A percentile compares a stretch with the other conserved stretches of the same genome.
Evolutionary conservation across 2,329 filamentous ascomycete genomes (phyloP).

Genomic region (Karstenula rhodostoma): DNA sequence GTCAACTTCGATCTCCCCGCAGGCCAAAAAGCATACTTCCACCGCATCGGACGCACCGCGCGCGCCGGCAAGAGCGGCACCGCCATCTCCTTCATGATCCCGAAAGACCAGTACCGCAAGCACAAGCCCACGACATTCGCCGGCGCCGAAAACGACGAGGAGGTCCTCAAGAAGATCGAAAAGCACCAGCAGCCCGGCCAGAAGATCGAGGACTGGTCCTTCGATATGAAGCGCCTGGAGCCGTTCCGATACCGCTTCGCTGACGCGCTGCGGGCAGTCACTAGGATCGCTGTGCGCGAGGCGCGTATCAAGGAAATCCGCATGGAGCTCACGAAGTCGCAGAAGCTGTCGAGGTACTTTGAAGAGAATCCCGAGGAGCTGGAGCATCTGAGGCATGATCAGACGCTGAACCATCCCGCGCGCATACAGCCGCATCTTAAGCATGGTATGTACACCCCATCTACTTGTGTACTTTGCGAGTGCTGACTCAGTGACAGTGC

Average conservation of each 20-base stretch:
- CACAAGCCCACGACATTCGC: slow-evolving; percentile 85
- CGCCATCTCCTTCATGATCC: slow-evolving; percentile 94
- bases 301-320: slow-evolving; percentile 87
- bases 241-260: slow-evolving; percentile 89
- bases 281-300: slow-evolving; percentile 87
- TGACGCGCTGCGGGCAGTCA: slow-evolving; percentile 89
- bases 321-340: slow-evolving; percentile 89
- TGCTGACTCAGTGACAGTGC: slow-evolving; percentile 60
- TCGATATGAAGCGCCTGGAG: slow-evolving; percentile 93
- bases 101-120: slow-evolving; percentile 81
- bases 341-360: slow-evolving; percentile 86
- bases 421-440: slow-evolving; percentile 88
- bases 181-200: slow-evolving; percentile 83
- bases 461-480: not conserved
- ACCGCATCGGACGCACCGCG: slow-evolving; percentile 92
- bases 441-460: slow-evolving; percentile 19
- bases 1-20: slow-evolving; percentile 96
- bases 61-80: slow-evolving; percentile 91
- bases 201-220: slow-evolving; percentile 87
- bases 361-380: slow-evolving; percentile 95
- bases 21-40: slow-evolving; percentile 91
- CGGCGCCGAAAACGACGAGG: slow-evolving; percentile 70
- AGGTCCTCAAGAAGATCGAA: slow-evolving; percentile 79
- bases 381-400: slow-evolving; percentile 86
- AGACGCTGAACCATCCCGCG: slow-evolving; percentile 78